phyloP scores from a whole-genome alignment of 176 grass and related monocot genomes.

The Panicum miliaceum region DNA sequence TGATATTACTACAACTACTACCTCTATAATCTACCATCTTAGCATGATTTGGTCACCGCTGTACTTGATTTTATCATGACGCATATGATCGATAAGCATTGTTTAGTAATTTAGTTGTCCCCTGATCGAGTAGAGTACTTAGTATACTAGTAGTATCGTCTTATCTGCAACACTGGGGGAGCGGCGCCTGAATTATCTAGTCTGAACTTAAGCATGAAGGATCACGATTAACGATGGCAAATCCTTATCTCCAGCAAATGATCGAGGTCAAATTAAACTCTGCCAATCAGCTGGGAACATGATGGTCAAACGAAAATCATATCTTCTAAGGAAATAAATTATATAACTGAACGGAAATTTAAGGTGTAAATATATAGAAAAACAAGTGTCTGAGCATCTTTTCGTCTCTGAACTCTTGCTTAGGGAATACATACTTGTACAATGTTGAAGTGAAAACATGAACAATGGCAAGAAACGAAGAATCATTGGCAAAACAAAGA shows the following conservation, averaged over 20 bases:
- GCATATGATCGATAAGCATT: background rate
- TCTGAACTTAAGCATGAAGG: background rate
- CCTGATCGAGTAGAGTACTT: background rate
- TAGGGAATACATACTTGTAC: background rate
- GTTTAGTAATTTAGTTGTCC: background rate
- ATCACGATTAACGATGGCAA: background rate
- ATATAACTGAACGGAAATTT: background rate
- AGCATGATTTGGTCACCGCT: background rate
- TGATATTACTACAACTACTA: background rate
- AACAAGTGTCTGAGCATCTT: background rate
- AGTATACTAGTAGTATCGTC: background rate
- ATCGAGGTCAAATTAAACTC: background rate
- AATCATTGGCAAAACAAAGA: background rate
- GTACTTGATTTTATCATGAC: background rate
- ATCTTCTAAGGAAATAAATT: background rate
- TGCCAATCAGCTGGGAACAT: background rate
- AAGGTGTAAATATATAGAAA: background rate
- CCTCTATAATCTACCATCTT: background rate
- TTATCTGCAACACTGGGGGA: background rate
- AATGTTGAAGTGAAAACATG: background rate
- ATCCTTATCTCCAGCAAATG: slow-evolving; percentile 23
- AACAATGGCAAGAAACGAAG: background rate
- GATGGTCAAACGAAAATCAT: background rate
- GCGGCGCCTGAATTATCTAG: background rate
- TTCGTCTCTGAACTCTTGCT: background rate